phyloP scores from a whole-genome alignment of 768 basidiomycete species.

The Lactarius hengduanensis region DNA sequence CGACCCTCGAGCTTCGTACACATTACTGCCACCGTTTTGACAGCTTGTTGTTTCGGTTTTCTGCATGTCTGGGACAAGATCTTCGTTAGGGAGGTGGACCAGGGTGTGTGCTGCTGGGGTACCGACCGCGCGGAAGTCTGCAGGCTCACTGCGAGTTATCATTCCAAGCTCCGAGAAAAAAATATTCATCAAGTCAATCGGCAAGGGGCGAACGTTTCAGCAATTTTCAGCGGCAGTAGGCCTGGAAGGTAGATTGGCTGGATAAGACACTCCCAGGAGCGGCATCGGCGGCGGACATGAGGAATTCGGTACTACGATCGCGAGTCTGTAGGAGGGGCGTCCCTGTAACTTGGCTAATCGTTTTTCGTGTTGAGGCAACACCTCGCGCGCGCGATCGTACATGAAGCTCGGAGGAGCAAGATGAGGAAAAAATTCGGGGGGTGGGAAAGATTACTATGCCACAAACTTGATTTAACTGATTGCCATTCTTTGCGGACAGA shows the following conservation, averaged over 20 bases:
- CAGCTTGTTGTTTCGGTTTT: neutral
- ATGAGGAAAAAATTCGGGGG: slow-evolving; percentile 16
- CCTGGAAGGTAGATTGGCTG: neutral
- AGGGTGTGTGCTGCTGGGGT: neutral
- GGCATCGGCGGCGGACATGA: neutral
- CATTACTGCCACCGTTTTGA: neutral
- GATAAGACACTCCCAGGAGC: slow-evolving; percentile 8
- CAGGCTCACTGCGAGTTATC: slow-evolving; percentile 3
- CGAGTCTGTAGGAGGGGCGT: neutral
- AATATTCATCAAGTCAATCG: slow-evolving; percentile 6
- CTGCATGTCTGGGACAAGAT: neutral
- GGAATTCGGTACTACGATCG: slow-evolving; percentile 6
- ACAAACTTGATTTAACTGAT: neutral
- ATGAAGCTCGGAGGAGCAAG: slow-evolving; percentile 11
- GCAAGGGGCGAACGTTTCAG: slow-evolving; percentile 8
- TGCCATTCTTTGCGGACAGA: neutral
- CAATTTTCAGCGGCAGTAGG: neutral
- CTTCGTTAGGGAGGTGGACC: neutral
- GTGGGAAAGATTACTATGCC: neutral
- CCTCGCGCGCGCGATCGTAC: slow-evolving; percentile 13
- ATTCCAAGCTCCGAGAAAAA: slow-evolving; percentile 4
- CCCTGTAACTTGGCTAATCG: slow-evolving; percentile 9
- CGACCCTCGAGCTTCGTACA: neutral
- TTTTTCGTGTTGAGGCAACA: neutral
- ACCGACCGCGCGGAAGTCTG: slow-evolving; percentile 20